A percentile compares a stretch with the other conserved stretches of the same genome.
Evolutionary conservation across 805 yeast species (phyloP).

Genomic region (Pichia nakasei): DNA sequence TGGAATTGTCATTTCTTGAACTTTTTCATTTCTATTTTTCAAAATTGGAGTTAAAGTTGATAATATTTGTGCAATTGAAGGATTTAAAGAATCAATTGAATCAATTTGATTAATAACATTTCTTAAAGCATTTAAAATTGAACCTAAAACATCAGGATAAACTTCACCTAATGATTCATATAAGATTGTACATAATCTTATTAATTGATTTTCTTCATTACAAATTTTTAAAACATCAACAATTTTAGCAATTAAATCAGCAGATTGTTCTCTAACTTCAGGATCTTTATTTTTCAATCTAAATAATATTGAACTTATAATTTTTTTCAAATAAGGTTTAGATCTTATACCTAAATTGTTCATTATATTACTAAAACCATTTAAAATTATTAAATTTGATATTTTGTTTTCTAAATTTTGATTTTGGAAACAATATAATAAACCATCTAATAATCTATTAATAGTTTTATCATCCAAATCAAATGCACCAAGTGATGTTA

Average conservation of each 20-base stretch:
- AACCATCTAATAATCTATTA: constrained; percentile 70
- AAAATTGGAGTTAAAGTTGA: constrained; percentile 89
- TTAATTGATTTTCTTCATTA: constrained; percentile 51
- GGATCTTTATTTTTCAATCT: constrained; percentile 65
- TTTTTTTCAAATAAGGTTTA: constrained; percentile 63
- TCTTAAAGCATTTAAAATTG: constrained; percentile 64
- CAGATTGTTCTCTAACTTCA: constrained; percentile 73
- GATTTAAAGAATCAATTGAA: constrained; percentile 49
- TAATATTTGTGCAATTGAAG: constrained; percentile 72
- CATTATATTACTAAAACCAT: constrained; percentile 57
- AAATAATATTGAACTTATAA: constrained; percentile 63
- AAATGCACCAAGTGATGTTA: constrained; percentile 40
- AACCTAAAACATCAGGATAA: constrained; percentile 87
- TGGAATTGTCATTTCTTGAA: constrained; percentile 73
- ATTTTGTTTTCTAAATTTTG: constrained; percentile 47
- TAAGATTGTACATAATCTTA: constrained; percentile 63
- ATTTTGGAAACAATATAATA: constrained; percentile 72
- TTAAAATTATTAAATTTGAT: constrained; percentile 33
- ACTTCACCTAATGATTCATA: constrained; percentile 93
- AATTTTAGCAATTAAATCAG: constrained; percentile 60
- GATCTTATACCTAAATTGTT: constrained; percentile 53
- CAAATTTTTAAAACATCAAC: constrained; percentile 62
- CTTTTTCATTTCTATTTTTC: constrained; percentile 82
- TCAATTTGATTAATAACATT: constrained; percentile 55
- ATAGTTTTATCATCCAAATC: constrained; percentile 53